These are phyloP conservation scores for Epichloe hybrida DNA, from an alignment of 2,329 filamentous ascomycete species.

Conservation along the genomic window DNA sequence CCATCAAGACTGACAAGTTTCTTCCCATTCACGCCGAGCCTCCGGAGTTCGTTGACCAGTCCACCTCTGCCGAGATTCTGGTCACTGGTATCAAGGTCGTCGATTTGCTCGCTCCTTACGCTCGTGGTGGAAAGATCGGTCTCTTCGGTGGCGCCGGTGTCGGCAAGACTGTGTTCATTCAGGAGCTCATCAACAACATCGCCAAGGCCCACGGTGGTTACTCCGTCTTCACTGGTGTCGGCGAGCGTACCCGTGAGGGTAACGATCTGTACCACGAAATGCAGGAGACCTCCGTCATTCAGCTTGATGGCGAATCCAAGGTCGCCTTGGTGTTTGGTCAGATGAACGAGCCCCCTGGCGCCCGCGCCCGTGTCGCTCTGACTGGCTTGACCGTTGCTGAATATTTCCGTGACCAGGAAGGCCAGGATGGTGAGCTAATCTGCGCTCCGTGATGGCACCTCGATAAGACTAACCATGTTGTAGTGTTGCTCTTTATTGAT, in stretches of 20 bases:
- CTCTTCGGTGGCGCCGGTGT: slow-evolving; percentile 99
- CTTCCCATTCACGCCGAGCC: slow-evolving; percentile 89
- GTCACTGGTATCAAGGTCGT: slow-evolving; percentile 99
- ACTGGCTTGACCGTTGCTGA: slow-evolving; percentile 74
- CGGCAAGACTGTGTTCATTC: slow-evolving; percentile 99
- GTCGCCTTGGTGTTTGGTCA: slow-evolving; percentile 98
- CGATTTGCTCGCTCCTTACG: slow-evolving; percentile 95
- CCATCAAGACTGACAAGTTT: slow-evolving; percentile 84
- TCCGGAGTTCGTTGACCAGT: slow-evolving; percentile 87
- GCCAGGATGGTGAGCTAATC: slow-evolving; percentile 63
- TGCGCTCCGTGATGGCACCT: neutral
- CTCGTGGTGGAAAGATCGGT: slow-evolving; percentile 99
- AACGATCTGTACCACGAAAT: slow-evolving; percentile 99
- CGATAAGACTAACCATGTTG: neutral
- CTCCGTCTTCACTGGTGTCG: slow-evolving; percentile 99
- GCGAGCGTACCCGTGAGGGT: slow-evolving; percentile 99
- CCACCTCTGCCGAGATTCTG: slow-evolving; percentile 89
- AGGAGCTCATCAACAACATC: slow-evolving; percentile 99
- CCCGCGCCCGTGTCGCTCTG: slow-evolving; percentile 98
- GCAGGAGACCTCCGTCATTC: slow-evolving; percentile 99
- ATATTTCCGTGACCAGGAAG: slow-evolving; percentile 63
- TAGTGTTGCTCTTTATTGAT: slow-evolving; percentile 98
- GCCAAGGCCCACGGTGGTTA: slow-evolving; percentile 99
- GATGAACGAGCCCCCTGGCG: slow-evolving; percentile 99
- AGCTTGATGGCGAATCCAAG: slow-evolving; percentile 98